These are phyloP conservation scores for Verbena officinalis DNA, from an alignment of 257 asterid genomes.

Conservation along the genomic window DNA sequence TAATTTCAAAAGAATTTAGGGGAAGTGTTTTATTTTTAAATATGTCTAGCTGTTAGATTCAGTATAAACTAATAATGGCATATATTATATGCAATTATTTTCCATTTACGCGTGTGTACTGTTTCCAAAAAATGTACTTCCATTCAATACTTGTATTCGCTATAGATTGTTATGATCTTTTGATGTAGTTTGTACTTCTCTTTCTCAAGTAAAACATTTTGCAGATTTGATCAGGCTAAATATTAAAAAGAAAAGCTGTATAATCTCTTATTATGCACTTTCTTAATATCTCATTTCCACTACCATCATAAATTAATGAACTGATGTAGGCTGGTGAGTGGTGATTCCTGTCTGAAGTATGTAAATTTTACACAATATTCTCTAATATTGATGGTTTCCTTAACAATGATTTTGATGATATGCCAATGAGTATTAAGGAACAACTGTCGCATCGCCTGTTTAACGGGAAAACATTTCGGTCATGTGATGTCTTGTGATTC, in stretches of 20 bases:
- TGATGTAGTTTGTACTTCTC: too few species aligned
- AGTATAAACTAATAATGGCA: neutral
- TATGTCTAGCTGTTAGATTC: conserved; percentile 17
- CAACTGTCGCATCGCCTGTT: conserved; percentile 5
- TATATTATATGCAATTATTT: conserved; percentile 16
- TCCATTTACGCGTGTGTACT: conserved; percentile 27
- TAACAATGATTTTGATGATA: conserved; percentile 2
- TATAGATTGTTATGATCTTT: neutral
- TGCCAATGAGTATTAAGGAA: conserved; percentile 4
- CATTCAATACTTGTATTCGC: conserved; percentile 11
- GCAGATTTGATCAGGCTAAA: too few species aligned
- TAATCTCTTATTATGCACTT: too few species aligned
- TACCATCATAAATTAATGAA: too few species aligned
- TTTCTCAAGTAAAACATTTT: too few species aligned
- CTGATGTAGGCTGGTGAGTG: too few species aligned
- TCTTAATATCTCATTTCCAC: too few species aligned
- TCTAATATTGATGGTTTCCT: too few species aligned
- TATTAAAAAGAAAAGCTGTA: too few species aligned
- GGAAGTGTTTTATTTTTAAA: neutral
- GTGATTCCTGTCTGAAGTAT: too few species aligned
- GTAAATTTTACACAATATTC: too few species aligned
- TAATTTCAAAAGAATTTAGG: neutral
- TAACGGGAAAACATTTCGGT: neutral
- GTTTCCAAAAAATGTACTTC: neutral
- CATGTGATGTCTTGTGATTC: conserved; percentile 13